Evolutionary conservation across 495 filamentous ascomycete genomes (phyloP).

Genomic region (Aspergillus hancockii): DNA sequence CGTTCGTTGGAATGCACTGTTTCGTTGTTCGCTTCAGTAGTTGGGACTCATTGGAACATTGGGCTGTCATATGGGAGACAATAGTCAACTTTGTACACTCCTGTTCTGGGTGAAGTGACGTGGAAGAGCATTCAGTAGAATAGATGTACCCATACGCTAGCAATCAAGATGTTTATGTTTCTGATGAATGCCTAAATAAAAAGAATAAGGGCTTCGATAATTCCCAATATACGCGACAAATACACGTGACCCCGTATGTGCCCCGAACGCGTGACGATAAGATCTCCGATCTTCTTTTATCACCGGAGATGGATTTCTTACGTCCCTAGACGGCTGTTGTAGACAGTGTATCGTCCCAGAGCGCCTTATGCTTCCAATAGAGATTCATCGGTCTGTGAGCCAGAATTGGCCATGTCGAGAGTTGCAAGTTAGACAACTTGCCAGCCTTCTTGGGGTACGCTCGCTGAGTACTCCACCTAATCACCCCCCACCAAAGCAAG

Average conservation of each 20-base stretch:
- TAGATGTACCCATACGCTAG: conserved; percentile 33
- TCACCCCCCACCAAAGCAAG: background rate
- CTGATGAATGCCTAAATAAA: no score
- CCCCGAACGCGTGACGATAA: conserved; percentile 10
- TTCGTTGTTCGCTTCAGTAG: conserved; percentile 14
- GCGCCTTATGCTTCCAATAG: conserved; percentile 35
- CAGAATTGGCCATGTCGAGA: conserved; percentile 64
- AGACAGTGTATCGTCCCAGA: background rate
- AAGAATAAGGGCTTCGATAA: no score
- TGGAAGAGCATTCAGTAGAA: conserved; percentile 25
- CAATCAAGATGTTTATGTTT: conserved; percentile 25
- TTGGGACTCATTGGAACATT: background rate
- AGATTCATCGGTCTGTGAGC: conserved; percentile 44
- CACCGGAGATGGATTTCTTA: conserved; percentile 5
- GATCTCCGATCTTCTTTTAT: conserved; percentile 4
- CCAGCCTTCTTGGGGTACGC: conserved; percentile 61
- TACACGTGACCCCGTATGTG: conserved; percentile 11
- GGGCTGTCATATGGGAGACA: conserved; percentile 5
- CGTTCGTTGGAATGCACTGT: conserved; percentile 18
- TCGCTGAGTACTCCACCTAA: background rate
- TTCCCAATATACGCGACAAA: background rate
- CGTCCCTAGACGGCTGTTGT: background rate
- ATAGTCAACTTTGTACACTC: background rate
- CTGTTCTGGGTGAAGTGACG: background rate
- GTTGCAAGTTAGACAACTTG: conserved; percentile 61